phyloP scores from a whole-genome alignment of 768 basidiomycete species.

The Xerocomus spinulosus region DNA sequence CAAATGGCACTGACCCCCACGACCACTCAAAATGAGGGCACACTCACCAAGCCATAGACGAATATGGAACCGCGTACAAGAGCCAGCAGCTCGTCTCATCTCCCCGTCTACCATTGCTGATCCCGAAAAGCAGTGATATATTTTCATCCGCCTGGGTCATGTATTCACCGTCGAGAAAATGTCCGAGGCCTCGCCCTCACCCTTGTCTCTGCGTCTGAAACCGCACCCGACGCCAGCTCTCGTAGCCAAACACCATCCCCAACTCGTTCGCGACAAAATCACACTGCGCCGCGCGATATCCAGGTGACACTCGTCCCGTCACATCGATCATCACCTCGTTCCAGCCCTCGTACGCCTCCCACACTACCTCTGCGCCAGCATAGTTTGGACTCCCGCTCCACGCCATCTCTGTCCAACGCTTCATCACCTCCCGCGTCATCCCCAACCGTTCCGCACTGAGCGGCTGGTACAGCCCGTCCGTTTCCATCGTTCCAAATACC shows the following conservation, averaged over 20 bases:
- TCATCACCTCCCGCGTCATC: slow-evolving; percentile 6
- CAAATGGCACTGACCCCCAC: too few relatives aligned
- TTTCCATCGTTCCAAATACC: slow-evolving; percentile 18
- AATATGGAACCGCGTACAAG: not conserved
- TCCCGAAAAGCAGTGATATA: not conserved
- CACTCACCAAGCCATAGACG: too few relatives aligned
- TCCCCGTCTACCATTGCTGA: not conserved
- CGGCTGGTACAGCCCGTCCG: slow-evolving; percentile 15
- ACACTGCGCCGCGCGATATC: slow-evolving; percentile 10
- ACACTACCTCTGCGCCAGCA: slow-evolving; percentile 8
- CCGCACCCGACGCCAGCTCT: not conserved
- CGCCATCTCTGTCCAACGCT: slow-evolving; percentile 10
- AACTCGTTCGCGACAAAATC: slow-evolving; percentile 14
- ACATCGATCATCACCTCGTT: slow-evolving; percentile 9
- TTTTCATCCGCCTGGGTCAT: not conserved
- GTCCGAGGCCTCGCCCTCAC: not conserved
- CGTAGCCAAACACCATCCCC: slow-evolving; percentile 10
- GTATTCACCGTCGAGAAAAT: not conserved
- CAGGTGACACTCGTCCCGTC: slow-evolving; percentile 5
- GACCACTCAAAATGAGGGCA: too few relatives aligned
- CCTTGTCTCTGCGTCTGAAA: not conserved
- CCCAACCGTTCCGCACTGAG: slow-evolving; percentile 2
- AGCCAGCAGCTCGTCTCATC: not conserved
- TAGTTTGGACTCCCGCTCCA: slow-evolving; percentile 19
- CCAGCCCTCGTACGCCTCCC: slow-evolving; percentile 9